These are phyloP conservation scores for Corrigiola litoralis DNA, from an alignment of 179 eudicot species.

Conservation along the genomic window DNA sequence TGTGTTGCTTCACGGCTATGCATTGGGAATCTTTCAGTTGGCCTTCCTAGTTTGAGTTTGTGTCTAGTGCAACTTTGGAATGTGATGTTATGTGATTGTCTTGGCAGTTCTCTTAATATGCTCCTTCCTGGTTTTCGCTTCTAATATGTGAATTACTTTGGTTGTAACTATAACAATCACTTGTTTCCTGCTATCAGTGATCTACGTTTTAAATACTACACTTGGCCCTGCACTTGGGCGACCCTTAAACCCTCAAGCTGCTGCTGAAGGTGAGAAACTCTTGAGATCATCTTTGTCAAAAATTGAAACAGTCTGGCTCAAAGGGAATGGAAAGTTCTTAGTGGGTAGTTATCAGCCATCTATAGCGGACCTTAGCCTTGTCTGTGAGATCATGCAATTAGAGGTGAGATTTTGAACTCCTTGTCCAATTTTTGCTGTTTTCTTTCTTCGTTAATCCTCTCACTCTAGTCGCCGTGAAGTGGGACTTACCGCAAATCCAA, in stretches of 20 bases:
- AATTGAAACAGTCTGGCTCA: slow-evolving; percentile 75
- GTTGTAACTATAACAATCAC: slow-evolving; percentile 10
- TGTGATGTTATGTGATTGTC: too few relatives aligned
- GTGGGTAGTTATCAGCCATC: slow-evolving; percentile 75
- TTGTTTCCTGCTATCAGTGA: slow-evolving; percentile 25
- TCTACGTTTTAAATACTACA: slow-evolving; percentile 37
- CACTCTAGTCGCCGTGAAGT: too few relatives aligned
- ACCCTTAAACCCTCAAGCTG: slow-evolving; percentile 47
- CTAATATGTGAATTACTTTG: slow-evolving; percentile 3
- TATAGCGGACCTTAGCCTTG: slow-evolving; percentile 88
- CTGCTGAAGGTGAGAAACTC: slow-evolving; percentile 56
- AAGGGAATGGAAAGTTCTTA: slow-evolving; percentile 67
- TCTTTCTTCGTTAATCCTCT: too few relatives aligned
- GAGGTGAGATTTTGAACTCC: slow-evolving; percentile 50
- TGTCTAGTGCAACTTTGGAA: too few relatives aligned
- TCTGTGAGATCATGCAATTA: slow-evolving; percentile 87
- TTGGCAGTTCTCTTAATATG: too few relatives aligned
- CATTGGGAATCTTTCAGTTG: too few relatives aligned
- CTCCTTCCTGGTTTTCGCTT: background rate
- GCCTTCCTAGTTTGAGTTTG: too few relatives aligned
- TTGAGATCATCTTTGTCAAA: slow-evolving; percentile 52
- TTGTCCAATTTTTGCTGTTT: background rate
- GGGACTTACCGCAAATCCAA: too few relatives aligned
- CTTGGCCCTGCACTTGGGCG: slow-evolving; percentile 60
- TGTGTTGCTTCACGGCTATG: too few relatives aligned